Evolutionary conservation across 2,329 filamentous ascomycete species (phyloP), one percentile per base, ranked within the genome.

Genomic region (Orbilia oligospora): DNA sequence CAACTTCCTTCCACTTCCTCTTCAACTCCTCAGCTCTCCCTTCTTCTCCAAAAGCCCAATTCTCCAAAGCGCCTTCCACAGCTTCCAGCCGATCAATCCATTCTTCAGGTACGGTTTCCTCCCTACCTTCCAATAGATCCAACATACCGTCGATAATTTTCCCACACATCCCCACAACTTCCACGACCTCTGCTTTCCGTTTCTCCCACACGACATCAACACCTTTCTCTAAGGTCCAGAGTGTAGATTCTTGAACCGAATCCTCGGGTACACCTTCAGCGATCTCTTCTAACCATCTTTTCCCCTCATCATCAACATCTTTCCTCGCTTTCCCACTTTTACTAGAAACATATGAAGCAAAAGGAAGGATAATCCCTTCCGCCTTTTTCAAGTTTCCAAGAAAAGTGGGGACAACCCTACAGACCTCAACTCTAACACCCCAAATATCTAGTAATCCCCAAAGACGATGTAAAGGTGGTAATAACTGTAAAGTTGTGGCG

Each of bases 41-140:
- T 82, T 97, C 93, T 36, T 92, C 94, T 58, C 91, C 88, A 58
- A 91, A 90, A 51, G 91, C 90, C 96, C 96, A 99, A 24, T 90
- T 88, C 6, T 90, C 89, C 84, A 95, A 97, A 33, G 91, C 89
- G 10, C 88, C 86, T 84, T 99, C 96, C 3, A 97, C 86, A 0
- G 86, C 85, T 83, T 98, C 96, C 85, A 98, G 91, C 3, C 91
- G 88, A 81, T 97, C 93, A 71, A 98, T 89, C 96, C 95, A 99
- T 30, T 86, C 84, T 48, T 97, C 92, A 0, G 96, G 96, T 9
- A 99, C 86, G 0, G 92, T 93, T 82, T 99, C 96, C 51, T 91
- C 88, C 69, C 90, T 88, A 0, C 93, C 94, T 84, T 98, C 96
- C 1, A 98, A 87, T 36, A 89, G 88, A 84, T 99, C 94, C 14